phyloP scores from a whole-genome alignment of 495 filamentous ascomycete genomes.

The Penicillium parvum region DNA sequence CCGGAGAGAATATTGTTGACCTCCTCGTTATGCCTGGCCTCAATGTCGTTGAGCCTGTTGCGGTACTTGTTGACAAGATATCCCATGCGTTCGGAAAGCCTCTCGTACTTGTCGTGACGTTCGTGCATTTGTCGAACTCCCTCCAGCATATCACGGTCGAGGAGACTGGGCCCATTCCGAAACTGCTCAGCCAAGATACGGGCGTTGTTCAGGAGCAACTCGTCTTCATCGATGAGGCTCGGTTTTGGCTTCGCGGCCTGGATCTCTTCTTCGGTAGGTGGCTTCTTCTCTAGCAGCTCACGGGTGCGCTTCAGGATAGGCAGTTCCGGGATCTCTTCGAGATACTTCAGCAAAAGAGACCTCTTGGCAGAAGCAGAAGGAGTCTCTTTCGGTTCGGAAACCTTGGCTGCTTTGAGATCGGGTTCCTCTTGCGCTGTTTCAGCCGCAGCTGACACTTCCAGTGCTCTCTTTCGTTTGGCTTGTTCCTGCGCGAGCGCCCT shows the following conservation, averaged over 20 bases:
- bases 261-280: slow-evolving; percentile 14
- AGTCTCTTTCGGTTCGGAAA: slow-evolving; percentile 12
- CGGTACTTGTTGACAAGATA: too few relatives aligned
- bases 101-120: too few relatives aligned
- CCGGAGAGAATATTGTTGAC: slow-evolving; percentile 29
- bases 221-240: slow-evolving; percentile 40
- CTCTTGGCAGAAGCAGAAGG: slow-evolving; percentile 12
- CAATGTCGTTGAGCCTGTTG: too few relatives aligned
- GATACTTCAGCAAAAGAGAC: slow-evolving; percentile 33
- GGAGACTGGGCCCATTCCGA: slow-evolving; percentile 32
- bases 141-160: too few relatives aligned
- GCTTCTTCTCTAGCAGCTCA: slow-evolving; percentile 24
- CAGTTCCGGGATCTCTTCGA: slow-evolving; percentile 35
- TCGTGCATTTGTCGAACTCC: too few relatives aligned
- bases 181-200: slow-evolving; percentile 42
- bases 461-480: slow-evolving; percentile 25
- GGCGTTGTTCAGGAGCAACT: slow-evolving; percentile 38
- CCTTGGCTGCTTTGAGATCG: slow-evolving; percentile 23
- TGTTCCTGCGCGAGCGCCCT: slow-evolving; percentile 11
- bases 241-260: slow-evolving; percentile 11
- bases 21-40: too few relatives aligned
- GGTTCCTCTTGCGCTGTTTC: slow-evolving; percentile 11
- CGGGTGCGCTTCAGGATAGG: slow-evolving; percentile 35
- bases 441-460: slow-evolving; percentile 16
- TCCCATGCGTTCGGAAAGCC: too few relatives aligned